Evolutionary conservation across 345 rosid species (phyloP), one percentile per base, ranked within the genome.

Genomic region (Populus simonii): DNA sequence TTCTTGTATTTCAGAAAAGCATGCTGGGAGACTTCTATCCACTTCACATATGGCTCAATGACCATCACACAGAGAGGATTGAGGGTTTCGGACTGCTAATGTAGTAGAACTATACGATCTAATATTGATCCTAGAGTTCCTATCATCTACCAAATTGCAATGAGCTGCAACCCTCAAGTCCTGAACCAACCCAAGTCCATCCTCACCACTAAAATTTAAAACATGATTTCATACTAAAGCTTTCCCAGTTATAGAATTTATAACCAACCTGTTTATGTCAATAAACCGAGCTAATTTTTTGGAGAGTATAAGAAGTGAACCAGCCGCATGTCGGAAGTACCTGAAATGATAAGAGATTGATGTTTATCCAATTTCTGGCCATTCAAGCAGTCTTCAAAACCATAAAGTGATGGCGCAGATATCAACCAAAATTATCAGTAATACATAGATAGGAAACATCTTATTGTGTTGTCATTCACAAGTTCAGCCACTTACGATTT

Each of bases 261-360:
- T 31, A 73, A 76, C 89, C 80, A 53, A 92, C 99, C 99, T 96
- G 97, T 96, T 96, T 77, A 94, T 80, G 81, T 92, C 76, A 57
- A 96, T 91, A 83, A 92, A 87, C 82, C 82, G 93, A 33, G 92
- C 98, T 83, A 96, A 80, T 83, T 89, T 93, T 87, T 90, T 92
- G 74, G 99, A 92, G 66, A 96, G 91, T 63, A 92, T 86, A 59
- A 92, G 10, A 65, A 94, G 85, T 47, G 99, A 72, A 80, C 97
- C 87, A 79, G 84, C 76, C 47, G 97, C 98, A 81, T 96, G 99
- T 66, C 94, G 91, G 66, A 96, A 96, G 82, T 96, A 96, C 85
- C 99, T 96, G 89, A 70, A 85, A 62, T 29, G 66, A 76, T 70
- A 73, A 72, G 76, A 74, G 3, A 67, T 27, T 33, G n/a, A 78